Conservation (phyloP, 2,329 filamentous ascomycete species). For the Penicillium digitatum region DNA sequence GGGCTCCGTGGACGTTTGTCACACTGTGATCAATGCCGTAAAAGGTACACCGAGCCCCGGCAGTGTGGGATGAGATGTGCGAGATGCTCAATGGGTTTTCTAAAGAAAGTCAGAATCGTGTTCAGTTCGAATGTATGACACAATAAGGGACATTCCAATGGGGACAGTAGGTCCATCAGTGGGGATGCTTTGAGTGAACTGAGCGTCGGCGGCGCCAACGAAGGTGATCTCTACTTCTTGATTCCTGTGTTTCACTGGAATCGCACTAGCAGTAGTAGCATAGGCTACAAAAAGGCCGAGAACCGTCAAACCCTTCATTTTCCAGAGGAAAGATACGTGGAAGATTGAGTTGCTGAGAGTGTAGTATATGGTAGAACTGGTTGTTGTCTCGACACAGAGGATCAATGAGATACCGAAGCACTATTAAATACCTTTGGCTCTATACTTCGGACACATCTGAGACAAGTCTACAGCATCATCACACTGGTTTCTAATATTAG, state of each 20-base stretch:
- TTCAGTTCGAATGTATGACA: background rate
- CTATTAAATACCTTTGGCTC: background rate
- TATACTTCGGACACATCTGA: background rate
- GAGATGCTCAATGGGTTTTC: slow-evolving; percentile 23
- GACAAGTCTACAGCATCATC: background rate
- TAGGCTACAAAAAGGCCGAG: background rate
- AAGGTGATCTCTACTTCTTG: slow-evolving; percentile 8
- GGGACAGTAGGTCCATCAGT: slow-evolving; percentile 6
- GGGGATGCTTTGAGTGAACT: slow-evolving; percentile 11
- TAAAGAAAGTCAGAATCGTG: background rate
- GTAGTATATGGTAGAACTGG: background rate
- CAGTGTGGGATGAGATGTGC: slow-evolving; percentile 18
- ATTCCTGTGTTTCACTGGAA: background rate
- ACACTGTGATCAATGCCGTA: slow-evolving; percentile 22
- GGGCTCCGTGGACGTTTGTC: slow-evolving; percentile 19
- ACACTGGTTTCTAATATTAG: background rate
- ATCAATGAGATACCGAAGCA: background rate
- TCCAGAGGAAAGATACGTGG: background rate
- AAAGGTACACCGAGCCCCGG: slow-evolving; percentile 25
- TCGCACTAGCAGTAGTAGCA: background rate
- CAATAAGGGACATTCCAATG: background rate
- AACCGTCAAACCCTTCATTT: background rate
- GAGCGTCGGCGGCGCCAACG: slow-evolving; percentile 12
- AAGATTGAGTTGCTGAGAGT: background rate
- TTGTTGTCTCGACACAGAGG: background rate